A percentile compares a stretch with the other conserved stretches of the same genome.
Conservation (phyloP, 2,329 filamentous ascomycete species). For the Fulvia fulva region DNA sequence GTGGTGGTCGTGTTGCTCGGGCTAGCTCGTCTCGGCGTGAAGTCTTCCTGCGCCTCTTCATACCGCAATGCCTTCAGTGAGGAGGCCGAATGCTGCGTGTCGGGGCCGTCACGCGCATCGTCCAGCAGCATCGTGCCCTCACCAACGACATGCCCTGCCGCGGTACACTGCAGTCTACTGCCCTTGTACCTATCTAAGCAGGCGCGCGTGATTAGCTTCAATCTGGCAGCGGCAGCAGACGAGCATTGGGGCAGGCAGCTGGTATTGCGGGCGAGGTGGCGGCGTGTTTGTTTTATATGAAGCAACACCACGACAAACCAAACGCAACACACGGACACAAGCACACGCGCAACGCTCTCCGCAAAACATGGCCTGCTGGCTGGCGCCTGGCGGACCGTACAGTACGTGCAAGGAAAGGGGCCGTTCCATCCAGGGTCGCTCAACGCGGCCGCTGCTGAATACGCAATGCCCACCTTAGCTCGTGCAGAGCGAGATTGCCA, state of each 20-base stretch:
- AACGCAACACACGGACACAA: not conserved
- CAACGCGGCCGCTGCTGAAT: not conserved
- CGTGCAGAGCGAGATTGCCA: not conserved
- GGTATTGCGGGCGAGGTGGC: not conserved
- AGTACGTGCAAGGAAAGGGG: constrained; percentile 9
- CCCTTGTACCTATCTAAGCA: no score
- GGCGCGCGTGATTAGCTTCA: not conserved
- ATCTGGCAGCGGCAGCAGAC: not conserved
- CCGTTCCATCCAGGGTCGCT: not conserved
- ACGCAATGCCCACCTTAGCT: not conserved
- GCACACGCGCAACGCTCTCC: not conserved
- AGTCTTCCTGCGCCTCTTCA: constrained; percentile 6
- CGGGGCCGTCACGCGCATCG: not conserved
- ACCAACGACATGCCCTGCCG: not conserved
- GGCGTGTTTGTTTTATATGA: constrained; percentile 1
- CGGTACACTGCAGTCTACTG: not conserved
- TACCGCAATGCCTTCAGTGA: constrained; percentile 8
- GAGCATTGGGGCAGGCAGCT: constrained; percentile 1
- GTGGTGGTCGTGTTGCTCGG: not conserved
- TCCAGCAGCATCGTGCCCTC: not conserved
- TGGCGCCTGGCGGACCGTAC: no score
- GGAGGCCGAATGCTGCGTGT: not conserved
- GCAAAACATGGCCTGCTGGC: not conserved
- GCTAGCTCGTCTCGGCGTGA: constrained; percentile 4
- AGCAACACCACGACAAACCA: not conserved